phyloP scores from a whole-genome alignment of 441 rosid species.

The Arabidopsis hybrid region DNA sequence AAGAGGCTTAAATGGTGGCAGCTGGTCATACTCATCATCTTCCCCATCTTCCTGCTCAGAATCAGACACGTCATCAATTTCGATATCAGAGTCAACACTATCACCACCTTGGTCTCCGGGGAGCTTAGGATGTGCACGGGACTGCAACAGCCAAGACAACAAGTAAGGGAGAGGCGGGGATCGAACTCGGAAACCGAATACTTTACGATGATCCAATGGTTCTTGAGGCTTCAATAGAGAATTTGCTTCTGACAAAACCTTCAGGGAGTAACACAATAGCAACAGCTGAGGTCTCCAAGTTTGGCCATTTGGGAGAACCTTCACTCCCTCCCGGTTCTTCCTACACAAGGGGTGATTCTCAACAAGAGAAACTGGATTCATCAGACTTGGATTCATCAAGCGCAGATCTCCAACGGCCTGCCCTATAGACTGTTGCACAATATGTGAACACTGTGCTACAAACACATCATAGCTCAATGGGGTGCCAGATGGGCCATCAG shows the following conservation, averaged over 20 bases:
- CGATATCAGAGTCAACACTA: slow-evolving; percentile 83
- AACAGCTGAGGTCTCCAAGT: slow-evolving; percentile 86
- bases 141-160: slow-evolving; percentile 87
- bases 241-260: slow-evolving; percentile 88
- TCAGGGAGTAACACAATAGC: slow-evolving; percentile 75
- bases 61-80: slow-evolving; percentile 79
- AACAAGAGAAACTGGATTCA: slow-evolving; percentile 91
- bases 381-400: slow-evolving; percentile 82
- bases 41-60: slow-evolving; percentile 84
- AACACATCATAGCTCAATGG: slow-evolving; percentile 90
- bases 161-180: slow-evolving; percentile 90
- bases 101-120: slow-evolving; percentile 78
- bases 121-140: slow-evolving; percentile 86
- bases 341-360: slow-evolving; percentile 91
- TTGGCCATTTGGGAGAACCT: slow-evolving; percentile 94
- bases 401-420: slow-evolving; percentile 94
- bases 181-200: slow-evolving; percentile 83
- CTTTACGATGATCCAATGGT: slow-evolving; percentile 77
- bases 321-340: slow-evolving; percentile 81
- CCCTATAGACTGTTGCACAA: slow-evolving; percentile 89
- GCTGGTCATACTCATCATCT: slow-evolving; percentile 87
- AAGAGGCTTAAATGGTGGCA: slow-evolving; percentile 94
- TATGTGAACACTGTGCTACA: slow-evolving; percentile 91
- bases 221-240: slow-evolving; percentile 81
- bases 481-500: slow-evolving; percentile 91